Evolutionary conservation across 2,329 filamentous ascomycete species (phyloP), one percentile per base, ranked within the genome.

Genomic region (Chaetomiaceae sp.): DNA sequence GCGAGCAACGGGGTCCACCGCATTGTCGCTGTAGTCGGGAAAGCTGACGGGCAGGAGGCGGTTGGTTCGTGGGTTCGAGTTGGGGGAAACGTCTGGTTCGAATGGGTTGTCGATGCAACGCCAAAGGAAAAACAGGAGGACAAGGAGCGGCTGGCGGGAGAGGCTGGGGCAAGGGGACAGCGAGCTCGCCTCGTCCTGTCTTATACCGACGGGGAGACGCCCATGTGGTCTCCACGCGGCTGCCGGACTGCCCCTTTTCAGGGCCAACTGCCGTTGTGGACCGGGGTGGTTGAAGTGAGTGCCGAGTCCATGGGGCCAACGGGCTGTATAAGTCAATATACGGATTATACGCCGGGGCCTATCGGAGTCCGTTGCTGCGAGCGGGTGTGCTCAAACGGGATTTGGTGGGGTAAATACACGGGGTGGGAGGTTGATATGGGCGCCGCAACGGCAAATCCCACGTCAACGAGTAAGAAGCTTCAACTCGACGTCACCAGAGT

Each of bases 1-100:
- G 63, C 59, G 59, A 69, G 60, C 37, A 69, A 56, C 15, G 47
- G 42, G 50, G 65, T 55, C 66, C 65, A 69, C 52, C 64, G 63
- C 67, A 69, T 69, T 7, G 27, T 31, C 9, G 9, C 8, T n/a
- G 37, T 34, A 50, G 44, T 22, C 25, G 17, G 7, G 19, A 1
- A 31, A 45, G n/a, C 19, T 22, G 1, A 8, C 5, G 15, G n/a
- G 47, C 36, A 11, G 8, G 9, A 31, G 27, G 14, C n/a, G 14
- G 27, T 11, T 31, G 27, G 27, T 1, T 29, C 22, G 11, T 4
- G 20, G 25, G 4, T 29, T 22, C 8, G 19, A 2, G 23, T 20
- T 12, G 12, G 42, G 8, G 19, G 19, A 5, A 17, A 15, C 19
- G 39, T 20, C 20, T 36, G 15, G 14, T 27, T 40, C 12, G n/a